Conservation (phyloP, 2,329 filamentous ascomycete genomes). For the Akanthomyces lecanii region DNA sequence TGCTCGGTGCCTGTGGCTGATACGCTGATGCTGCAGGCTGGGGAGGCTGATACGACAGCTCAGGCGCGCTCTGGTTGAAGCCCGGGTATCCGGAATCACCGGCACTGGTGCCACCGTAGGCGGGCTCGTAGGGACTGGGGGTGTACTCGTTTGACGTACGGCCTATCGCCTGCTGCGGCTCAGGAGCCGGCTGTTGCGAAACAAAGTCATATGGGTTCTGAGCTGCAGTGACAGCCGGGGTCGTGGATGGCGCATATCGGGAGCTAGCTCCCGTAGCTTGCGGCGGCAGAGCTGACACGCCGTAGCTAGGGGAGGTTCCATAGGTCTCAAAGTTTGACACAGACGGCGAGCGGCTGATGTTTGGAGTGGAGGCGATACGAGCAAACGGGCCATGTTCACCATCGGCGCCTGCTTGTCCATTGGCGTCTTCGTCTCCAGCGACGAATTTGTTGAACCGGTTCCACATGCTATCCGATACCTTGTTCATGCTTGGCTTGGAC, state of each 20-base stretch:
- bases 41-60: neutral
- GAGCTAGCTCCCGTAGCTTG: slow-evolving; percentile 39
- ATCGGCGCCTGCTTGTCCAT: slow-evolving; percentile 50
- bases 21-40: slow-evolving; percentile 5
- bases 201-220: slow-evolving; percentile 25
- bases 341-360: slow-evolving; percentile 70
- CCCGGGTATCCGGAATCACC: slow-evolving; percentile 8
- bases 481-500: slow-evolving; percentile 91
- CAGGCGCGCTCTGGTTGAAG: neutral
- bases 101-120: slow-evolving; percentile 20
- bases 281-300: slow-evolving; percentile 28
- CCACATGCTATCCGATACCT: slow-evolving; percentile 86
- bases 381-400: slow-evolving; percentile 75
- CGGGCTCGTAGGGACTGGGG: slow-evolving; percentile 36
- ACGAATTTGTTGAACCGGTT: slow-evolving; percentile 96
- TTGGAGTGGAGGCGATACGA: slow-evolving; percentile 70
- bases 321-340: slow-evolving; percentile 70
- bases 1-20: slow-evolving; percentile 20
- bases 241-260: slow-evolving; percentile 44
- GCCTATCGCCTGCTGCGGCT: slow-evolving; percentile 21
- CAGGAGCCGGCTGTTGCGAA: slow-evolving; percentile 2
- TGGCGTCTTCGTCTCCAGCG: slow-evolving; percentile 80
- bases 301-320: slow-evolving; percentile 44
- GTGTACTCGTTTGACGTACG: slow-evolving; percentile 30
- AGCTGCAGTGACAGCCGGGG: slow-evolving; percentile 21